Percentiles rank a stretch among this genome's conserved stretches.
Evolutionary conservation across 371 early-diverging fungal species (phyloP).

Genomic region (Entomophthora muscae): DNA sequence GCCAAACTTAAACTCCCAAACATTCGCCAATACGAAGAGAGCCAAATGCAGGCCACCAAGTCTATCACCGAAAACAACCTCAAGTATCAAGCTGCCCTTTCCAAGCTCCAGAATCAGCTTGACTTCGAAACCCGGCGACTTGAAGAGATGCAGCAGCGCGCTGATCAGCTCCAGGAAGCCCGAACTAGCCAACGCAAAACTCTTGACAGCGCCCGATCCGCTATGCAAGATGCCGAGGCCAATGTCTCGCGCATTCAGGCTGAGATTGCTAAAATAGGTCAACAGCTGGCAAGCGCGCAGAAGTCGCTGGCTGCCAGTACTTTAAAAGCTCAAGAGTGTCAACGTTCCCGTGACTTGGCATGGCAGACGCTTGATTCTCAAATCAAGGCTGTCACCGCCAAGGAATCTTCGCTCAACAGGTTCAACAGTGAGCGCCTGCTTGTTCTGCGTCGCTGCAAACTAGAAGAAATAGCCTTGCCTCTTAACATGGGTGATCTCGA

Average conservation of each 20-base stretch:
- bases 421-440: constrained; percentile 51
- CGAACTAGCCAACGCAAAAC: constrained; percentile 14
- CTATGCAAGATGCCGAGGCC: constrained; percentile 14
- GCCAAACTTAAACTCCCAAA: constrained; percentile 36
- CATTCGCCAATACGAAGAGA: constrained; percentile 73
- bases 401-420: constrained; percentile 60
- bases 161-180: constrained; percentile 12
- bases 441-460: constrained; percentile 70
- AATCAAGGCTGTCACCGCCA: constrained; percentile 35
- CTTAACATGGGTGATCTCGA: not conserved
- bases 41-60: constrained; percentile 42
- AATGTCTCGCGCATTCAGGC: constrained; percentile 20
- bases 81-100: constrained; percentile 50
- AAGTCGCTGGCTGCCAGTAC: not conserved
- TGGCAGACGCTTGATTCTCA: constrained; percentile 45
- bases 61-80: constrained; percentile 50
- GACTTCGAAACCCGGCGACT: constrained; percentile 59
- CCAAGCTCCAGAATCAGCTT: constrained; percentile 55
- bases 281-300: constrained; percentile 19
- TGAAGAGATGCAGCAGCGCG: constrained; percentile 38
- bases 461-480: constrained; percentile 82
- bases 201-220: constrained; percentile 13
- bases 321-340: not conserved
- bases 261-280: constrained; percentile 34
- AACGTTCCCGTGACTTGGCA: constrained; percentile 15